Percentiles rank a stretch among this genome's conserved stretches.
Conservation (phyloP, 768 basidiomycete species). For the Suillus cothurnatus region DNA sequence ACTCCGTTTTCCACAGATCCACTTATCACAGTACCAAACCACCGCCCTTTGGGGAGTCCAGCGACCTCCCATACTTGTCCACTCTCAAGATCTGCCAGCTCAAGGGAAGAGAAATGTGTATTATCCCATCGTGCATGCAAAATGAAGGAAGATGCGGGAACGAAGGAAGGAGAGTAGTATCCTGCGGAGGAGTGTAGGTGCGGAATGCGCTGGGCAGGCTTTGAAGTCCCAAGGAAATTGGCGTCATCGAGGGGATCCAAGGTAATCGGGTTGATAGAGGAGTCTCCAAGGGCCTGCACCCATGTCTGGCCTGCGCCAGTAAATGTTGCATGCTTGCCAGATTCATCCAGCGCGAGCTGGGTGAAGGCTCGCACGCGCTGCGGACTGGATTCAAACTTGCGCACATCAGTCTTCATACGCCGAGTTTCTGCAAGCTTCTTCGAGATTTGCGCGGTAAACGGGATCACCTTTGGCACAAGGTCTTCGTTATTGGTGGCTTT, state of each 20-base stretch:
- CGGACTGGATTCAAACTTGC: slow-evolving; percentile 52
- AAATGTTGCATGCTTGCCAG: slow-evolving; percentile 57
- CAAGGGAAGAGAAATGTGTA: slow-evolving; percentile 60
- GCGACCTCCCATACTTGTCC: slow-evolving; percentile 48
- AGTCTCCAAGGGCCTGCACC: slow-evolving; percentile 41
- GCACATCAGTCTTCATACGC: slow-evolving; percentile 49
- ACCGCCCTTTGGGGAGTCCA: slow-evolving; percentile 66
- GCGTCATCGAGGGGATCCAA: background rate
- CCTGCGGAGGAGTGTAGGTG: slow-evolving; percentile 47
- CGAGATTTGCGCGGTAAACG: slow-evolving; percentile 64
- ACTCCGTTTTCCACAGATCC: slow-evolving; percentile 40
- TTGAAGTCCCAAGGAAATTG: slow-evolving; percentile 21
- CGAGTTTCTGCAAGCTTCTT: slow-evolving; percentile 64
- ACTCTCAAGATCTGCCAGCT: slow-evolving; percentile 56
- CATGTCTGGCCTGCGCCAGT: slow-evolving; percentile 69
- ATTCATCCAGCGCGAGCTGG: slow-evolving; percentile 57
- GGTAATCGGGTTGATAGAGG: slow-evolving; percentile 41
- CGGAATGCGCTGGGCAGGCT: slow-evolving; percentile 45
- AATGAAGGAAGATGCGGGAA: slow-evolving; percentile 42
- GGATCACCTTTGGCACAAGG: slow-evolving; percentile 46
- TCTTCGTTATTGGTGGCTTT: background rate
- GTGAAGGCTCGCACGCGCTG: slow-evolving; percentile 66
- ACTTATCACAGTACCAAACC: slow-evolving; percentile 60
- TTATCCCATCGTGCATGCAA: slow-evolving; percentile 75
- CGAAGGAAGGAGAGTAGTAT: slow-evolving; percentile 71